phyloP scores from a whole-genome alignment of 192 early-diverging fungal genomes.

The Spinellus fusiger region DNA sequence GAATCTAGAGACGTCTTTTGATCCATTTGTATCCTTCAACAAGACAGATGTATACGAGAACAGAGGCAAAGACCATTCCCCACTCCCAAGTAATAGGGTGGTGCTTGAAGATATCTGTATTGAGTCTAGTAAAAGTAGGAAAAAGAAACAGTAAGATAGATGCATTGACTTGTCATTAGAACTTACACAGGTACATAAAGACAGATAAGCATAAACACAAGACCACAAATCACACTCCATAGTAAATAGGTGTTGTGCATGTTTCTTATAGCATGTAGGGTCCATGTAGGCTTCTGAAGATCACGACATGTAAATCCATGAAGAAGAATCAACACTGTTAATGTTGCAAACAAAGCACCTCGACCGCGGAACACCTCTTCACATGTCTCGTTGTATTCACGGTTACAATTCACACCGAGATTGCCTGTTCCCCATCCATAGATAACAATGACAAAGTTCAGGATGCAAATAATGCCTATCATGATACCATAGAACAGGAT shows the following conservation, averaged over 20 bases:
- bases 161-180: too few species aligned
- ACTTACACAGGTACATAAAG: constrained; percentile 58
- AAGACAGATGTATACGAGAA: constrained; percentile 55
- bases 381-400: constrained; percentile 42
- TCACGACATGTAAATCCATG: constrained; percentile 76
- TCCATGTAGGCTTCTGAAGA: constrained; percentile 57
- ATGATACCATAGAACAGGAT: constrained; percentile 61
- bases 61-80: constrained; percentile 55
- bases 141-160: too few species aligned
- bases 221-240: constrained; percentile 39
- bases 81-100: constrained; percentile 66
- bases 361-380: constrained; percentile 65
- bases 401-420: constrained; percentile 56
- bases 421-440: constrained; percentile 56
- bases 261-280: constrained; percentile 32
- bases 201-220: constrained; percentile 45
- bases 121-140: constrained; percentile 18
- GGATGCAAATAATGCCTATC: constrained; percentile 59
- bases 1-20: constrained; percentile 2
- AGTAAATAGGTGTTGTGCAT: constrained; percentile 49
- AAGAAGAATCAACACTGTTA: constrained; percentile 65
- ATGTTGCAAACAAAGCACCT: constrained; percentile 61
- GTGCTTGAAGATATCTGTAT: constrained; percentile 58
- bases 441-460: constrained; percentile 58
- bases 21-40: constrained; percentile 60